phyloP scores from a whole-genome alignment of 2,329 filamentous ascomycete species.

The Aspergillus sp. region DNA sequence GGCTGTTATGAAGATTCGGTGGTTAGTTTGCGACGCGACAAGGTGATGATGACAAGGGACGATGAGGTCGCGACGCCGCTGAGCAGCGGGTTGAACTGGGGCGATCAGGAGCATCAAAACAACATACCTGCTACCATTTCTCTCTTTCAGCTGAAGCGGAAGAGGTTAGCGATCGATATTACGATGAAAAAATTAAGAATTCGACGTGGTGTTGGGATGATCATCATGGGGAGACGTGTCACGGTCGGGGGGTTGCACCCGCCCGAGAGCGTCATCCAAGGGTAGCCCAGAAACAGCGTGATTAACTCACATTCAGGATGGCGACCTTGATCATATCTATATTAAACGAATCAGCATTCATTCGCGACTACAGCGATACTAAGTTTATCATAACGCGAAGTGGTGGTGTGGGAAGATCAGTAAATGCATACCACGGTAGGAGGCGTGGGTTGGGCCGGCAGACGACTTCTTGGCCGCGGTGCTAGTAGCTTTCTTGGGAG shows the following conservation, averaged over 20 bases:
- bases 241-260: constrained; percentile 34
- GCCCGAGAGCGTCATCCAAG: constrained; percentile 38
- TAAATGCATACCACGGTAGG: constrained; percentile 63
- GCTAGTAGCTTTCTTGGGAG: constrained; percentile 62
- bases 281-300: constrained; percentile 47
- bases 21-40: constrained; percentile 31
- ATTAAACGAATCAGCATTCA: constrained; percentile 51
- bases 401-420: constrained; percentile 44
- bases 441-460: constrained; percentile 53
- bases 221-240: constrained; percentile 30
- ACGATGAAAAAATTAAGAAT: constrained; percentile 21
- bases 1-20: constrained; percentile 47
- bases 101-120: constrained; percentile 21
- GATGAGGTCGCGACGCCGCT: constrained; percentile 20
- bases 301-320: constrained; percentile 67
- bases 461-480: constrained; percentile 58
- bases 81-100: constrained; percentile 9
- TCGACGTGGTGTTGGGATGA: constrained; percentile 26
- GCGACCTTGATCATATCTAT: constrained; percentile 73
- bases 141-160: constrained; percentile 63
- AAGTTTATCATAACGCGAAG: constrained; percentile 45
- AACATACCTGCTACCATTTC: constrained; percentile 68
- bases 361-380: constrained; percentile 50
- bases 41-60: constrained; percentile 10
- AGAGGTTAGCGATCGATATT: constrained; percentile 49